Evolutionary conservation across 306 rosid species (phyloP).

Genomic region (Corylus americana): DNA sequence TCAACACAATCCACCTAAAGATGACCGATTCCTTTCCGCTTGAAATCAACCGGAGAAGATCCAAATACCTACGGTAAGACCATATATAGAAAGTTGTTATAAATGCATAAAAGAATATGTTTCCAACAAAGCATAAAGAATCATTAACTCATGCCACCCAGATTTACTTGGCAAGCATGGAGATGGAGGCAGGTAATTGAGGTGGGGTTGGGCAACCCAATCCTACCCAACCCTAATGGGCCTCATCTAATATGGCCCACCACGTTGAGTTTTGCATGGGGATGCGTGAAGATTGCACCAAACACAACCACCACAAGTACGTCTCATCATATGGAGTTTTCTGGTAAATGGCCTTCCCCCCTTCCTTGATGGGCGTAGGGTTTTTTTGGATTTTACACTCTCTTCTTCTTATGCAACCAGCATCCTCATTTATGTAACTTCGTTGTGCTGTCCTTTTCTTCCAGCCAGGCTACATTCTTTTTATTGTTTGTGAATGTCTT

Average conservation of each 20-base stretch:
- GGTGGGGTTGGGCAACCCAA: background rate
- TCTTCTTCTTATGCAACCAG: constrained; percentile 6
- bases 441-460: constrained; percentile 46
- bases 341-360: constrained; percentile 22
- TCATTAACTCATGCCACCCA: background rate
- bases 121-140: too few species aligned
- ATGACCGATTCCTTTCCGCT: too few species aligned
- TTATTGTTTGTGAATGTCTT: too few species aligned
- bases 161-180: background rate
- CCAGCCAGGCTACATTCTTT: constrained; percentile 28
- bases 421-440: constrained; percentile 34
- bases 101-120: too few species aligned
- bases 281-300: constrained; percentile 35
- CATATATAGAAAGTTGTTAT: too few species aligned
- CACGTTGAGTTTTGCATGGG: constrained; percentile 7
- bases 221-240: too few species aligned
- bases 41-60: too few species aligned
- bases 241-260: constrained; percentile 13
- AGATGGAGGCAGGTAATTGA: constrained; percentile 1
- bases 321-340: background rate
- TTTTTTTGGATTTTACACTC: constrained; percentile 8
- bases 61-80: too few species aligned
- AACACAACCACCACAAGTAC: constrained; percentile 49
- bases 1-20: too few species aligned
- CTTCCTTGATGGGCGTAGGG: constrained; percentile 12